phyloP scores from a whole-genome alignment of 345 rosid species.

The Euphorbia tirucalli region DNA sequence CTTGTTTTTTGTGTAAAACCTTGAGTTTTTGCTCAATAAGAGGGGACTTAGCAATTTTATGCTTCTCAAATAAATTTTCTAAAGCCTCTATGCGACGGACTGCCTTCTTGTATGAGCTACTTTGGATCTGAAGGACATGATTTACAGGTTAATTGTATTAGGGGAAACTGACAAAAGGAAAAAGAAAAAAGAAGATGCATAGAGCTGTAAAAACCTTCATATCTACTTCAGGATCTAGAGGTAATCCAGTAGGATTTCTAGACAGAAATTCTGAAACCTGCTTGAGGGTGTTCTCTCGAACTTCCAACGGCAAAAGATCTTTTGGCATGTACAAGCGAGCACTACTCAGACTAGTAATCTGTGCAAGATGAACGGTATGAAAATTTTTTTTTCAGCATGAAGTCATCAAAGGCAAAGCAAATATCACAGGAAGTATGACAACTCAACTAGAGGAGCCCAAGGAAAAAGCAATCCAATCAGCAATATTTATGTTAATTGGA shows the following conservation, averaged over 20 bases:
- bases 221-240: constrained; percentile 81
- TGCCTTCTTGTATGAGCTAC: constrained; percentile 72
- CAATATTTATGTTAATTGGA: not conserved
- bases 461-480: not conserved
- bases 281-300: constrained; percentile 89
- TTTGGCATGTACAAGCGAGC: constrained; percentile 70
- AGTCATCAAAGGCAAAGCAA: constrained; percentile 7
- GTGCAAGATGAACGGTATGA: constrained; percentile 30
- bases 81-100: constrained; percentile 80
- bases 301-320: constrained; percentile 81
- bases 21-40: constrained; percentile 75
- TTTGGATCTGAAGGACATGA: constrained; percentile 51
- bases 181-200: not conserved
- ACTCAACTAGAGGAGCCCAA: not conserved
- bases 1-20: constrained; percentile 74
- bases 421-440: not conserved
- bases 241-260: constrained; percentile 69
- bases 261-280: constrained; percentile 73
- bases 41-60: constrained; percentile 86
- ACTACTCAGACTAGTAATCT: constrained; percentile 77
- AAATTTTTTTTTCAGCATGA: constrained; percentile 14
- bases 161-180: not conserved
- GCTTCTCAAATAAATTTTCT: constrained; percentile 79
- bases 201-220: constrained; percentile 55
- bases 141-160: not conserved